Evolutionary conservation across 805 yeast species (phyloP), one percentile per base, ranked within the genome.

Genomic region (Hyphopichia homilentoma): DNA sequence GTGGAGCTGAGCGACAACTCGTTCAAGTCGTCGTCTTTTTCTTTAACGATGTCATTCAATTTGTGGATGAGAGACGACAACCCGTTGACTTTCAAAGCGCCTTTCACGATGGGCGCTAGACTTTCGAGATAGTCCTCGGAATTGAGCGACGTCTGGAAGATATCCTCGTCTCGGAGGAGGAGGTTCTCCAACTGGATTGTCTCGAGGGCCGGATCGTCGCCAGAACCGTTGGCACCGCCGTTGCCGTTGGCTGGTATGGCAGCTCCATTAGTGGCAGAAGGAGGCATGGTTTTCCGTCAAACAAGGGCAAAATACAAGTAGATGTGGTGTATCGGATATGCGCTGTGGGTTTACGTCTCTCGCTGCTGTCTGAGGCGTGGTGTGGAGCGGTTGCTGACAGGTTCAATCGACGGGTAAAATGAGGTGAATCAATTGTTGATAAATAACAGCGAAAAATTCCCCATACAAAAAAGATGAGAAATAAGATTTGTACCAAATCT

Each of bases 51-150:
- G 9, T 61, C 68, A 35, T 77, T 79, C 35, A 86, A 61, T 40
- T 61, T 69, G 15, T 59, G 67, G 21, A 82, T 62, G 38, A 87
- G 64, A 12, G 70, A 77, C 5, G 78, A 70, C 21, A 84, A 64
- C 0, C 76, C 65, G 40, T 75, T 66, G 12, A 68, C 59, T 32
- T 64, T 65, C 26, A 87, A 58, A 14, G 88, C 81, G 7, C 77
- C 71, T 45, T 75, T 77, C 41, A 86, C 70, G 12, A 84, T 70
- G 1, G 94, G 94, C 2, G 86, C 83, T 38, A 87, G 68, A 53
- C 84, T 86, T 41, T 86, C 95, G 24, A 86, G 55, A 53, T 81
- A 84, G 45, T 83, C 89, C 35, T 78, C 83, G 3, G 83, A 74
- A 29, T 67, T 59, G 20, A 73, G 50, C 1, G 79, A 70, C 12